Percentiles rank a stretch among this genome's conserved stretches.
Conservation (phyloP, 2,329 filamentous ascomycete species). For the Trichoderma sp. region DNA sequence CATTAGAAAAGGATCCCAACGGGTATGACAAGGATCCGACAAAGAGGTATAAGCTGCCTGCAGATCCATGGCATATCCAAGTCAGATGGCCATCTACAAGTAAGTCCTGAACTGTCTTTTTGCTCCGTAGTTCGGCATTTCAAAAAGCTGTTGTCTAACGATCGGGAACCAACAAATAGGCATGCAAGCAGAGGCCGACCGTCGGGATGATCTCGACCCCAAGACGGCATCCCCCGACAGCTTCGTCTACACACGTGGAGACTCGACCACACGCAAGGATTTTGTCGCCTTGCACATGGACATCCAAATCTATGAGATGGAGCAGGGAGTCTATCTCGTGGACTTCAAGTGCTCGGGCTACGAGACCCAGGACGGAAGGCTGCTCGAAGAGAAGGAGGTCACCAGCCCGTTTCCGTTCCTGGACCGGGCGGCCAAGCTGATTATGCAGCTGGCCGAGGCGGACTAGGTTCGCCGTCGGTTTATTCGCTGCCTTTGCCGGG, state of each 20-base stretch:
- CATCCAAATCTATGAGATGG: slow-evolving; percentile 94
- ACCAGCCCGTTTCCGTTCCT: slow-evolving; percentile 95
- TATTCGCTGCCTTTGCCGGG: background rate
- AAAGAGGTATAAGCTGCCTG: slow-evolving; percentile 78
- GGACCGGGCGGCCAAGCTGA: slow-evolving; percentile 87
- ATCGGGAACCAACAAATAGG: background rate
- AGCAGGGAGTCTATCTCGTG: slow-evolving; percentile 88
- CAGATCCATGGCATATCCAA: slow-evolving; percentile 92
- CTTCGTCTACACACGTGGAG: slow-evolving; percentile 45
- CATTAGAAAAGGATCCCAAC: slow-evolving; percentile 42
- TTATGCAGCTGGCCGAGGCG: slow-evolving; percentile 87
- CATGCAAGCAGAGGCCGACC: slow-evolving; percentile 19
- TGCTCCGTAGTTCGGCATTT: background rate
- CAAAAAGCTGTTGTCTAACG: slow-evolving; percentile 2
- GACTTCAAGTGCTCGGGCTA: slow-evolving; percentile 99
- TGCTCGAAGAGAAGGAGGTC: slow-evolving; percentile 89
- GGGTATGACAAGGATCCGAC: slow-evolving; percentile 52
- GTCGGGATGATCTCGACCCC: slow-evolving; percentile 27
- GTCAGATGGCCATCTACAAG: slow-evolving; percentile 86
- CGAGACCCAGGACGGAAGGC: slow-evolving; percentile 73
- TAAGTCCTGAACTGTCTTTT: slow-evolving; percentile 49
- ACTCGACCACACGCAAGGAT: slow-evolving; percentile 51
- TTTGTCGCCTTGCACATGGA: slow-evolving; percentile 92
- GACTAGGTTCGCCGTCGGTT: slow-evolving; percentile 49
- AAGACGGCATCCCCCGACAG: slow-evolving; percentile 38